Base-by-base conservation (phyloP, 1,139 yeast genomes). In the Kodamaea alishanica region DNA sequence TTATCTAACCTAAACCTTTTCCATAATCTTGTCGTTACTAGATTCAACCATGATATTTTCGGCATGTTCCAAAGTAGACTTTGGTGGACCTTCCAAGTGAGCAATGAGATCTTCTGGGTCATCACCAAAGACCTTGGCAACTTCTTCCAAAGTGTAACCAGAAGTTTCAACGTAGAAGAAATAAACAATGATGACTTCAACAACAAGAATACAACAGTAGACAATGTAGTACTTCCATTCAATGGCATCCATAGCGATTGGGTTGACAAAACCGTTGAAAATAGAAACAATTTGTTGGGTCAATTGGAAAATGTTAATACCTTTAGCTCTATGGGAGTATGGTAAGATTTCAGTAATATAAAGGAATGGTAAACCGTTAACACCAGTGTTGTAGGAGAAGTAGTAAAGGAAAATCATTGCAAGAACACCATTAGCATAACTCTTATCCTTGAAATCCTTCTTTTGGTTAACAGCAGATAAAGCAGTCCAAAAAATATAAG, bases 191-290 rank as follows among this genome's bases (percentile, higher is more conserved):
- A 53, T 41, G 15, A 67, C 47, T 45, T 70, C 75, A 33, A 65
- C 67, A 1, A 58, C 64, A 33, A 70, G 49, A 28, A 64, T 50
- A 55, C 70, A 63, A 47, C 73, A 61, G 58, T 57, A 77, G 7
- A 79, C 80, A 47, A 78, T 75, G 55, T 79, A 79, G 61, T 77
- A 79, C 51, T 74, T 77, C 81, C 82, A 78, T 30, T 65, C 67
- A 46, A 79, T 73, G 28, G 73, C 73, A 42, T 70, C 78, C 77
- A 79, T 71, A 26, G 82, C 84, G 51, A 79, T 67, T 6, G 83
- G 77, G 50, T 77, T 77, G 38, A 77, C 80, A 52, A 71, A 78
- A 30, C 77, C 67, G 39, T 69, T 70, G 60, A 60, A 55, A 26
- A 55, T 35, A 31, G 39, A 59, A 23, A 70, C 47, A 20, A 52